Conservation (phyloP, 2,329 filamentous ascomycete species). For the Fusarium cicatricum region DNA sequence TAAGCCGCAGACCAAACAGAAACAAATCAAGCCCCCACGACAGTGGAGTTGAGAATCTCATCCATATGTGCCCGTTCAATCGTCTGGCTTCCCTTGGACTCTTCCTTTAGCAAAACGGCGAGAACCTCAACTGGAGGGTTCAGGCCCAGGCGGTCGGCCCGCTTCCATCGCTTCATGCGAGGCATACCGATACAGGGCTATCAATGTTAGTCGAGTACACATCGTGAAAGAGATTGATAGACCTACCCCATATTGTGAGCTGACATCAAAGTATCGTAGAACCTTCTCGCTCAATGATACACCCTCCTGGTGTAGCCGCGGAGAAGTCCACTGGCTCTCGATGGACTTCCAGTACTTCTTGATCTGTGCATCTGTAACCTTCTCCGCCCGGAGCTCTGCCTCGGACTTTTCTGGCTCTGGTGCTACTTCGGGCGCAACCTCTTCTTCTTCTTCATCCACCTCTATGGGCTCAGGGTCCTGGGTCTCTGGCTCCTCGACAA, state of each 20-base stretch:
- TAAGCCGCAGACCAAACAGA: constrained; percentile 13
- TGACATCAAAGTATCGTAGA: constrained; percentile 90
- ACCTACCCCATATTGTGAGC: constrained; percentile 89
- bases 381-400: constrained; percentile 66
- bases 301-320: constrained; percentile 79
- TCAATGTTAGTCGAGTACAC: constrained; percentile 19
- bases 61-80: constrained; percentile 79
- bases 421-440: constrained; percentile 34
- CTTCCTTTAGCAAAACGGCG: constrained; percentile 80
- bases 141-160: constrained; percentile 84
- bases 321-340: constrained; percentile 72
- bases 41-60: constrained; percentile 63
- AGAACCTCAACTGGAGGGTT: constrained; percentile 90
- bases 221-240: background rate
- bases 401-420: constrained; percentile 55
- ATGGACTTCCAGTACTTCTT: constrained; percentile 79
- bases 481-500: constrained; percentile 26
- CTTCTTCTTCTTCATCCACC: constrained; percentile 39
- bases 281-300: constrained; percentile 83
- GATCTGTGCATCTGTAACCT: constrained; percentile 73
- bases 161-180: constrained; percentile 85
- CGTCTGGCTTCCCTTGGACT: constrained; percentile 61
- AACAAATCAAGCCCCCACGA: constrained; percentile 47
- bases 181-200: constrained; percentile 89
- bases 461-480: constrained; percentile 29